Conservation (phyloP, 768 basidiomycete genomes). For the Boletus rex-veris region DNA sequence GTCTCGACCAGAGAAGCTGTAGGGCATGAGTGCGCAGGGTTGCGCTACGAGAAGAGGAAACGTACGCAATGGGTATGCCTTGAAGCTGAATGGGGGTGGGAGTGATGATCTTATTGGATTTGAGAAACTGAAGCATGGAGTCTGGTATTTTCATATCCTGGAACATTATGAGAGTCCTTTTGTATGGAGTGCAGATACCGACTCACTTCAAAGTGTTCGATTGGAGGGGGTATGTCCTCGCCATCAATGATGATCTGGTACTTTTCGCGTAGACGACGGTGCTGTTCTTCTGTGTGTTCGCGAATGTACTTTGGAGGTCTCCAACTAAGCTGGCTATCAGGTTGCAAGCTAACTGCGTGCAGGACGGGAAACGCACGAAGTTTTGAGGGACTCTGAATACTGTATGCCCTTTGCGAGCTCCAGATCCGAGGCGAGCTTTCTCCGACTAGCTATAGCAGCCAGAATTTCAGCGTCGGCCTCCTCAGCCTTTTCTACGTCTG, state of each 20-base stretch:
- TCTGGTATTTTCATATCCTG: slow-evolving; percentile 99
- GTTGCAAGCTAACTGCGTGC: not conserved
- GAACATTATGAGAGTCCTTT: slow-evolving; percentile 11
- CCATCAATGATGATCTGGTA: slow-evolving; percentile 95
- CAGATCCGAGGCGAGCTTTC: slow-evolving; percentile 88
- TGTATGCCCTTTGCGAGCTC: slow-evolving; percentile 91
- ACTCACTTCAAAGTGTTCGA: slow-evolving; percentile 77
- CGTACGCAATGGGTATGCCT: slow-evolving; percentile 93
- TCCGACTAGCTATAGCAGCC: slow-evolving; percentile 84
- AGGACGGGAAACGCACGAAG: slow-evolving; percentile 54
- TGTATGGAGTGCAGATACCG: not conserved
- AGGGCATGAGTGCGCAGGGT: slow-evolving; percentile 6
- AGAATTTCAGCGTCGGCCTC: slow-evolving; percentile 91
- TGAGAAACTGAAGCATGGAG: slow-evolving; percentile 77
- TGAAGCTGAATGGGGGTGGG: slow-evolving; percentile 98
- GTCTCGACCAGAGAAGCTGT: slow-evolving; percentile 90
- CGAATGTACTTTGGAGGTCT: slow-evolving; percentile 79
- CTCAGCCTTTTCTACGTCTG: slow-evolving; percentile 76
- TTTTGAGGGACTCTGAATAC: slow-evolving; percentile 82
- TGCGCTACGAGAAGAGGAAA: slow-evolving; percentile 4
- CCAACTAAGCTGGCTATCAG: slow-evolving; percentile 58
- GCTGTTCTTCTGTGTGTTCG: slow-evolving; percentile 62
- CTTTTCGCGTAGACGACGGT: slow-evolving; percentile 78
- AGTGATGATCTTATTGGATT: slow-evolving; percentile 74
- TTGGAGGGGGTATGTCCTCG: slow-evolving; percentile 89